These are phyloP conservation scores for Fusarium citri DNA, from an alignment of 2,329 filamentous ascomycete species.

Conservation along the genomic window DNA sequence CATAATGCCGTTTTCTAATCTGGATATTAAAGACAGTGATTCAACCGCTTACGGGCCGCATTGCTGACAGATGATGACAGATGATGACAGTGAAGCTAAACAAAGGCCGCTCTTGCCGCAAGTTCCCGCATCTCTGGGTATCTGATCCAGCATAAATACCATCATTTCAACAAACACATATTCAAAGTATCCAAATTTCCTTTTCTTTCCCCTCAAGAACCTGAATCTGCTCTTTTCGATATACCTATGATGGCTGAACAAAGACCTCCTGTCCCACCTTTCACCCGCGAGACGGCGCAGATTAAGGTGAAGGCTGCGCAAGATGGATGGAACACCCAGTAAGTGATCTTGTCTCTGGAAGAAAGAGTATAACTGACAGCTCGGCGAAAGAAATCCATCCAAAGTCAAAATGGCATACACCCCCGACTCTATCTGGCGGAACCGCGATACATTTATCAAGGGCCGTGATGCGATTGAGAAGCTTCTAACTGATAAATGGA, in stretches of 20 bases:
- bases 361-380: not conserved
- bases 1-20: not conserved
- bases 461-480: slow-evolving; percentile 75
- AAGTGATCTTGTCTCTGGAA: slow-evolving; percentile 29
- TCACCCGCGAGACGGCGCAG: slow-evolving; percentile 76
- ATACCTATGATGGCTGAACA: slow-evolving; percentile 27
- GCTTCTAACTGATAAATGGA: slow-evolving; percentile 81
- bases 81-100: not conserved
- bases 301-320: slow-evolving; percentile 87
- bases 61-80: not conserved
- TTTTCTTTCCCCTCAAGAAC: not conserved
- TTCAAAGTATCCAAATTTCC: not conserved
- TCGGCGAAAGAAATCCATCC: slow-evolving; percentile 66
- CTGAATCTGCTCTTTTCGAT: fast-evolving
- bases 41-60: not conserved
- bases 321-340: slow-evolving; percentile 84
- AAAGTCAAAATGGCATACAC: slow-evolving; percentile 80
- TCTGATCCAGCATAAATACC: not conserved
- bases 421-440: slow-evolving; percentile 81
- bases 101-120: slow-evolving; percentile 4
- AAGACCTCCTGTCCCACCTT: slow-evolving; percentile 72
- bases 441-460: slow-evolving; percentile 75
- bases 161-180: not conserved
- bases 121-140: not conserved
- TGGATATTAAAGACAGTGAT: not conserved